A percentile compares a stretch with the other conserved stretches of the same genome.
These are phyloP conservation scores for Triticum monococcum DNA, from an alignment of 176 grass and related monocot genomes.

Conservation along the genomic window DNA sequence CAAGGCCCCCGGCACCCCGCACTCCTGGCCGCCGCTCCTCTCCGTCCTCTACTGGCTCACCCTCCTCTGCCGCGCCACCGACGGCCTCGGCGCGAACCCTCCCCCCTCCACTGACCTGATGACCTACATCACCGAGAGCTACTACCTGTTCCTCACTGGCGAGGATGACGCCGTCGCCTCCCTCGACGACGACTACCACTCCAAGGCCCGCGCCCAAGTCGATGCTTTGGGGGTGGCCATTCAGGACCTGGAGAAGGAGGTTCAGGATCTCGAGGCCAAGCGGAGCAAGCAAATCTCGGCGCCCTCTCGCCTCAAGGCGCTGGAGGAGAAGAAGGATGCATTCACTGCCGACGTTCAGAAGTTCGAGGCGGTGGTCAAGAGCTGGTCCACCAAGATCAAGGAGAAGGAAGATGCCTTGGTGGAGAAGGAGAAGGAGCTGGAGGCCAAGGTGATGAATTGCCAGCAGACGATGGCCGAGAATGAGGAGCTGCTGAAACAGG, in stretches of 20 bases:
- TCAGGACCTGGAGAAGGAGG: conserved; percentile 59
- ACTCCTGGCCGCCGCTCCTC: conserved; percentile 74
- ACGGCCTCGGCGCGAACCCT: background rate
- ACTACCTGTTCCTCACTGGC: conserved; percentile 47
- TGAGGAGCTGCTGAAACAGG: conserved; percentile 49
- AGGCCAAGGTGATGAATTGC: conserved; percentile 51
- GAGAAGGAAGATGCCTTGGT: conserved; percentile 43
- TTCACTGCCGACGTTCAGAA: conserved; percentile 61
- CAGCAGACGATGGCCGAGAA: conserved; percentile 41
- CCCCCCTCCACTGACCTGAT: conserved; percentile 31
- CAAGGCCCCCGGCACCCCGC: conserved; percentile 77
- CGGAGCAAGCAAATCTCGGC: conserved; percentile 31
- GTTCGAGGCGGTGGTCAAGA: conserved; percentile 68
- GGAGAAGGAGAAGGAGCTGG: conserved; percentile 55
- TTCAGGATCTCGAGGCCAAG: conserved; percentile 36
- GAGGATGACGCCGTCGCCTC: conserved; percentile 45
- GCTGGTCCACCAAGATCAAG: conserved; percentile 50
- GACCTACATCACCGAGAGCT: conserved; percentile 54
- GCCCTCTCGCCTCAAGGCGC: conserved; percentile 41
- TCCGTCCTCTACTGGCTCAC: conserved; percentile 81
- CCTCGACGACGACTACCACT: conserved; percentile 62
- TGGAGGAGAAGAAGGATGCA: conserved; percentile 44
- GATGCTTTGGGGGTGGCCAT: background rate
- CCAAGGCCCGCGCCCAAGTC: conserved; percentile 37
- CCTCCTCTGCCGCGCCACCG: conserved; percentile 26